Percentiles rank a stretch among this genome's conserved stretches.
These are phyloP conservation scores for Platanus orientalis DNA, from an alignment of 164 flowering plant species.

Conservation along the genomic window DNA sequence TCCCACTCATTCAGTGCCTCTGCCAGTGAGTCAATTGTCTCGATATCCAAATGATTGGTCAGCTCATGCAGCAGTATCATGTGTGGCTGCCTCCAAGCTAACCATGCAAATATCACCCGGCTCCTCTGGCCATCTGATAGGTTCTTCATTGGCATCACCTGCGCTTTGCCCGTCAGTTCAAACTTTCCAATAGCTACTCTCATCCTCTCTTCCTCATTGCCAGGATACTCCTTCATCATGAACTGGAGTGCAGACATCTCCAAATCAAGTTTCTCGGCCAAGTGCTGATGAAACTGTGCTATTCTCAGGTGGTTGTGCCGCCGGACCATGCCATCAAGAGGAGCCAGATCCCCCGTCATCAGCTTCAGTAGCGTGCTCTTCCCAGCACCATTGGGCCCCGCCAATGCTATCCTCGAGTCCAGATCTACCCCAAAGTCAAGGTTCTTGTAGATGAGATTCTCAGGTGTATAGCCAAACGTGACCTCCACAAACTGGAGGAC, in stretches of 20 bases:
- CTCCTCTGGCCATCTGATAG: slow-evolving; percentile 93
- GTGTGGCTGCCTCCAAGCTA: slow-evolving; percentile 81
- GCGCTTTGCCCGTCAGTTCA: slow-evolving; percentile 88
- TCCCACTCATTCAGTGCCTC: slow-evolving; percentile 97
- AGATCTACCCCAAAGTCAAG: slow-evolving; percentile 93
- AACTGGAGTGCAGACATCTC: slow-evolving; percentile 77
- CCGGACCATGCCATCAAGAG: slow-evolving; percentile 91
- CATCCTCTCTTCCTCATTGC: slow-evolving; percentile 94
- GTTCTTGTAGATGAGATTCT: slow-evolving; percentile 80
- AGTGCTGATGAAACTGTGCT: slow-evolving; percentile 93
- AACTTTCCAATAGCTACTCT: slow-evolving; percentile 85
- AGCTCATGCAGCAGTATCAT: slow-evolving; percentile 83
- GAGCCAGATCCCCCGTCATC: slow-evolving; percentile 90
- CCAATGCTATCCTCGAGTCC: slow-evolving; percentile 88
- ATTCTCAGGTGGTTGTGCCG: slow-evolving; percentile 92
- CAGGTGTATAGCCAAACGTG: slow-evolving; percentile 86
- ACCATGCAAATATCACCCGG: slow-evolving; percentile 90
- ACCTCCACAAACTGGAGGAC: slow-evolving; percentile 96
- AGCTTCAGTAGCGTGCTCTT: slow-evolving; percentile 94
- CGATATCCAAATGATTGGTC: slow-evolving; percentile 88
- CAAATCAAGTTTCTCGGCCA: slow-evolving; percentile 85
- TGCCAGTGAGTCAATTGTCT: slow-evolving; percentile 85
- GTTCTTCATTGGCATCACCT: slow-evolving; percentile 92
- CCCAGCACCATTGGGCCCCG: slow-evolving; percentile 98
- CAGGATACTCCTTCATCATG: slow-evolving; percentile 87